Percentiles rank a stretch among this genome's conserved stretches.
These are phyloP conservation scores for Leccinum variicolor DNA, from an alignment of 768 basidiomycete genomes.

Conservation along the genomic window DNA sequence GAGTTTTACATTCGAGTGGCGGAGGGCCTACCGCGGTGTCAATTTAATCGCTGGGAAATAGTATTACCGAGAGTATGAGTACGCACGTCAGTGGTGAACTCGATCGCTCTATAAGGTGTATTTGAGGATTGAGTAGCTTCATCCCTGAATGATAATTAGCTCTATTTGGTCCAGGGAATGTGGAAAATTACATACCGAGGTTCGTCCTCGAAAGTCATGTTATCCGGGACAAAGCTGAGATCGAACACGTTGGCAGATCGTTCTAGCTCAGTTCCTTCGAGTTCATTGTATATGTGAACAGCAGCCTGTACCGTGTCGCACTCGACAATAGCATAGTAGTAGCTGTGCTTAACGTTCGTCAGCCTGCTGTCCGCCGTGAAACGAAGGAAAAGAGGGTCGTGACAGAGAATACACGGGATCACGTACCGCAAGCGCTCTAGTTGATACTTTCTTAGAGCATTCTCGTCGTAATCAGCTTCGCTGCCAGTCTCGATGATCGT, in stretches of 20 bases:
- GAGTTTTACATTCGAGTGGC: constrained; percentile 96
- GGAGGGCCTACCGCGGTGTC: constrained; percentile 63
- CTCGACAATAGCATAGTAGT: constrained; percentile 92
- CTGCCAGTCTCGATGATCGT: constrained; percentile 56
- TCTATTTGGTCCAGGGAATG: neutral
- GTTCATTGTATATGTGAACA: constrained; percentile 74
- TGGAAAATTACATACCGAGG: constrained; percentile 47
- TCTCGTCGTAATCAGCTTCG: constrained; percentile 82
- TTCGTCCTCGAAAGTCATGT: constrained; percentile 80
- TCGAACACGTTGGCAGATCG: constrained; percentile 96
- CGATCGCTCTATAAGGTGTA: constrained; percentile 65
- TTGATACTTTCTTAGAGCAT: constrained; percentile 87
- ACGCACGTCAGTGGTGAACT: constrained; percentile 91
- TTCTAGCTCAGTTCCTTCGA: constrained; percentile 94
- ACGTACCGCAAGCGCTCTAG: constrained; percentile 81
- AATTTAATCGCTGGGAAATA: neutral
- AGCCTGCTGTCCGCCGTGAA: neutral
- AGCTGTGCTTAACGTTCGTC: constrained; percentile 46
- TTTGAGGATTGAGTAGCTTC: constrained; percentile 70
- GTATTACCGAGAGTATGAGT: neutral
- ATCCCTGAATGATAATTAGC: constrained; percentile 51
- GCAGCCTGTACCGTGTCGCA: constrained; percentile 81
- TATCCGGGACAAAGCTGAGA: constrained; percentile 89
- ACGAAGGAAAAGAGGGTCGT: neutral
- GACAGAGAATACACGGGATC: neutral